phyloP scores from a whole-genome alignment of 2,329 filamentous ascomycete species.

The Colletotrichum brevisporum region DNA sequence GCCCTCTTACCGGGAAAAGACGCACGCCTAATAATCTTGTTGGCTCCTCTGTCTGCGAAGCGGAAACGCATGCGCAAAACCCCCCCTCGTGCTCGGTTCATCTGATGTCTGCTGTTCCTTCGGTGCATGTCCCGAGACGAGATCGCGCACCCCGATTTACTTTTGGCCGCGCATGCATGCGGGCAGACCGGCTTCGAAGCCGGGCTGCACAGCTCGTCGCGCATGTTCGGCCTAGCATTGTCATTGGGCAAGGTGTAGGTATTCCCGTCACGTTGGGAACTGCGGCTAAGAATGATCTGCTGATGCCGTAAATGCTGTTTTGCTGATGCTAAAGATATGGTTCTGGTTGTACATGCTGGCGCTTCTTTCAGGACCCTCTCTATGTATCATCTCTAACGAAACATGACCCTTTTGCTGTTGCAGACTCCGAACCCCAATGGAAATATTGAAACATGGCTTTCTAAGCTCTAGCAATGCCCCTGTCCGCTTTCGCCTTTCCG shows the following conservation, averaged over 20 bases:
- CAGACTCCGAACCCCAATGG: background rate
- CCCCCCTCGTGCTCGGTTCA: background rate
- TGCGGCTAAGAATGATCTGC: too few relatives aligned
- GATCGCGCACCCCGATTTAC: slow-evolving; percentile 17
- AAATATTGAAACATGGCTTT: background rate
- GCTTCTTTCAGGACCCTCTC: too few relatives aligned
- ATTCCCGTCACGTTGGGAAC: too few relatives aligned
- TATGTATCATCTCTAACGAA: too few relatives aligned
- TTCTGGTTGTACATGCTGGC: background rate
- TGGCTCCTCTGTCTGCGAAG: too few relatives aligned
- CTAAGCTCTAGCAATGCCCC: slow-evolving; percentile 18
- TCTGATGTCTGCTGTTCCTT: slow-evolving; percentile 17
- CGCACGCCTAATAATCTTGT: background rate
- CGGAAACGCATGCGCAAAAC: background rate
- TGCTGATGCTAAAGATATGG: background rate
- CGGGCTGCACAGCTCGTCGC: background rate
- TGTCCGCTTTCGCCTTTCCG: slow-evolving; percentile 1
- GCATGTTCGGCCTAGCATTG: too few relatives aligned
- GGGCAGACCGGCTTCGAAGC: slow-evolving; percentile 8
- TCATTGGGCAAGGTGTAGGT: too few relatives aligned
- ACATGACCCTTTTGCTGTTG: background rate
- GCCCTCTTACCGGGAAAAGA: background rate
- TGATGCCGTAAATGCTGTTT: too few relatives aligned
- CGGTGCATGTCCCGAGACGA: slow-evolving; percentile 15
- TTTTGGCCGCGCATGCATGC: background rate